These are phyloP conservation scores for Suillus placidus DNA, from an alignment of 768 basidiomycete species.

Conservation along the genomic window DNA sequence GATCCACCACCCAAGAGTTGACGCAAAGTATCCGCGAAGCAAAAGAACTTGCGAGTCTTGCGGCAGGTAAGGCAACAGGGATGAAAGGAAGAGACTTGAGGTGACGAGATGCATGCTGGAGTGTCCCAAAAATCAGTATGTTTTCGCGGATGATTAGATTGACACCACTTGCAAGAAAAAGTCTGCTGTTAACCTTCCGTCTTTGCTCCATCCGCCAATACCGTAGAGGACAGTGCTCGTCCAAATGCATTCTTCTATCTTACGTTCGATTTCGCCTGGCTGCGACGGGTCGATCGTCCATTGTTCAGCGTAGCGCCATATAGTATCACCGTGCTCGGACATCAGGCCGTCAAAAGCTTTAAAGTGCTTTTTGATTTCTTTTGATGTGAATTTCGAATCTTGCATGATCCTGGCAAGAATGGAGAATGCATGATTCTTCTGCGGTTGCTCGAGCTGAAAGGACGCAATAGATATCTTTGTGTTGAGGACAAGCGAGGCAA, in stretches of 20 bases:
- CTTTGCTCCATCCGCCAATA: constrained; percentile 56
- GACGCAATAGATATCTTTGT: not conserved
- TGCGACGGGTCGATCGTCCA: constrained; percentile 46
- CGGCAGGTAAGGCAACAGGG: constrained; percentile 22
- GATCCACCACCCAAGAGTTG: constrained; percentile 32
- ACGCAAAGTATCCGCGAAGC: constrained; percentile 32
- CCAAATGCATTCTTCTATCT: constrained; percentile 68
- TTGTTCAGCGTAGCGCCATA: constrained; percentile 32
- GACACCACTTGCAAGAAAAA: constrained; percentile 53
- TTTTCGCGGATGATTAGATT: not conserved
- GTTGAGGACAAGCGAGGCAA: constrained; percentile 18
- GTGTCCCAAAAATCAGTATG: not conserved
- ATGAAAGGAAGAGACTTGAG: constrained; percentile 33
- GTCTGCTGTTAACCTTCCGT: constrained; percentile 42
- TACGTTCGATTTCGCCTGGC: constrained; percentile 46
- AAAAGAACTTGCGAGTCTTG: constrained; percentile 27
- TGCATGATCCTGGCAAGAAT: constrained; percentile 54
- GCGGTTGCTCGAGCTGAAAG: constrained; percentile 5
- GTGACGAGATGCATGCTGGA: constrained; percentile 34
- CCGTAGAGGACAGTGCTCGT: constrained; percentile 57
- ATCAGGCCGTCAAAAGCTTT: constrained; percentile 19
- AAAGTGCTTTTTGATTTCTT: constrained; percentile 19
- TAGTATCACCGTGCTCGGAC: not conserved
- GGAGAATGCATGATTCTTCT: constrained; percentile 41
- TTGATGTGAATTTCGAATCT: constrained; percentile 39